phyloP scores from a whole-genome alignment of 148 eudicot species.

The Cornus florida region DNA sequence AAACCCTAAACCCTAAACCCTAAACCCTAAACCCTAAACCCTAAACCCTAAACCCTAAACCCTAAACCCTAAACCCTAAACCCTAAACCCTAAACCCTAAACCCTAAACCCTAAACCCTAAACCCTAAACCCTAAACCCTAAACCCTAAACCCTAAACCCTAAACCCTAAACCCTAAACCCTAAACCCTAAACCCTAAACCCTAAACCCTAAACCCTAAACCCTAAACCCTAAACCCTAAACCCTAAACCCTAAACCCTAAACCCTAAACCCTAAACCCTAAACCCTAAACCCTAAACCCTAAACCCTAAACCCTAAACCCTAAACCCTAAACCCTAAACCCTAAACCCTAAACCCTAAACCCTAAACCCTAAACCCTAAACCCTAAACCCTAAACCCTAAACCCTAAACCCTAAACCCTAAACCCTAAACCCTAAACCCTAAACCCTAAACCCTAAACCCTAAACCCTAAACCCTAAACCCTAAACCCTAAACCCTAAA shows the following conservation, averaged over 20 bases:
- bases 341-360: conserved; percentile 4
- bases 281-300: conserved; percentile 7
- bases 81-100: conserved; percentile 16
- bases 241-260: not conserved
- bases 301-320: not conserved
- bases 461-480: conserved; percentile 7
- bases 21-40: not conserved
- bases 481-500: conserved; percentile 6
- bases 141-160: conserved; percentile 6
- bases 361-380: not conserved
- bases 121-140: conserved; percentile 6
- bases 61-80: conserved; percentile 5
- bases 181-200: conserved; percentile 5
- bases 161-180: conserved; percentile 6
- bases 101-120: conserved; percentile 15
- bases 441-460: conserved; percentile 8
- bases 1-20: conserved; percentile 6
- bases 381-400: conserved; percentile 2
- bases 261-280: conserved; percentile 1
- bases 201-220: conserved; percentile 8
- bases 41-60: conserved; percentile 1
- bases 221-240: conserved; percentile 7
- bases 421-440: conserved; percentile 8
- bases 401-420: conserved; percentile 7
- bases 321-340: not conserved